These are phyloP conservation scores for Wickerhamiella parazyma DNA, from an alignment of 805 yeast genomes.

Conservation along the genomic window DNA sequence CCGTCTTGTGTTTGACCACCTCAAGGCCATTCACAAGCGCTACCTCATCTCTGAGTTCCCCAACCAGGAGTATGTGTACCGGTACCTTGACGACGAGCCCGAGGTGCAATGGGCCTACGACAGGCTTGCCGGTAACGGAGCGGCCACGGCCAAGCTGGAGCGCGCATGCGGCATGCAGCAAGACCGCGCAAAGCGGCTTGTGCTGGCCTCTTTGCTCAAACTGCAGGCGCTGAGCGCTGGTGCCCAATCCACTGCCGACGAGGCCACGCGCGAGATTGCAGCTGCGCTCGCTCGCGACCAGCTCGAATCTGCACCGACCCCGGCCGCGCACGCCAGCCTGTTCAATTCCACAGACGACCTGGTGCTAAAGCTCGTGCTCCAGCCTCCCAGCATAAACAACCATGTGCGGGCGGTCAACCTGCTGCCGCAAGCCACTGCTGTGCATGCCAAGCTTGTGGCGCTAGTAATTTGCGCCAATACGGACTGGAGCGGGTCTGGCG, in stretches of 20 bases:
- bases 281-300: not conserved
- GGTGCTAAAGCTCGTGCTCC: not conserved
- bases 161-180: not conserved
- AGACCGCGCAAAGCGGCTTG: not conserved
- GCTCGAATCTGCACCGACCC: not conserved
- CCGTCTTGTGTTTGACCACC: slow-evolving; percentile 4
- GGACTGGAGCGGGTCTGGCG: not conserved
- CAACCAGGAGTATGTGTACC: not conserved
- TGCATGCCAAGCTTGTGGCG: slow-evolving; percentile 1
- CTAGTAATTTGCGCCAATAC: slow-evolving; percentile 1
- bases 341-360: not conserved
- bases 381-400: not conserved
- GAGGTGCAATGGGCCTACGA: slow-evolving; percentile 2
- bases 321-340: not conserved
- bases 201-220: not conserved
- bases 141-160: not conserved
- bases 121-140: not conserved
- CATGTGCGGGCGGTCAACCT: not conserved
- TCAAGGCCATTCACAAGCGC: not conserved
- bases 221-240: not conserved
- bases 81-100: not conserved
- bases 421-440: slow-evolving; percentile 1
- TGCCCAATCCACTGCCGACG: not conserved
- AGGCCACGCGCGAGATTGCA: not conserved
- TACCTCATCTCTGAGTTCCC: not conserved